phyloP scores from a whole-genome alignment of 345 rosid species.

The Populus nigra region DNA sequence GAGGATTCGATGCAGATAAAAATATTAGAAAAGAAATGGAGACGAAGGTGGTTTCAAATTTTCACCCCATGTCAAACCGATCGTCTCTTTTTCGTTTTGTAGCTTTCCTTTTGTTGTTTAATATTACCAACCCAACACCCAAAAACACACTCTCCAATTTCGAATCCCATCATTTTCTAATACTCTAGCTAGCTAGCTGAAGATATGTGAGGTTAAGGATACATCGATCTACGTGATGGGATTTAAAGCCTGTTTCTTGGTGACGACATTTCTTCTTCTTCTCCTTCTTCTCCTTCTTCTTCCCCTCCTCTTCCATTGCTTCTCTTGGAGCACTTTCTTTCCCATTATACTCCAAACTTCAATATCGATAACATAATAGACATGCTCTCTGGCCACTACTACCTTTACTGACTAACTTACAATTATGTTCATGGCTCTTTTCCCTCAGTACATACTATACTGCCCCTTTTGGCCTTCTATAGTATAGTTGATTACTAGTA shows the following conservation, averaged over 20 bases:
- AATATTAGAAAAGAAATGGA: neutral
- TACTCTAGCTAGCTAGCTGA: conserved; percentile 8
- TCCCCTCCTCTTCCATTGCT: neutral
- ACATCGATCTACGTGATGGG: conserved; percentile 50
- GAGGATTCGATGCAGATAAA: neutral
- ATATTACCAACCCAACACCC: conserved; percentile 23
- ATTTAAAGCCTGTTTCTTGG: conserved; percentile 41
- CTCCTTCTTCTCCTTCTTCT: conserved; percentile 13
- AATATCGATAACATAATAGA: conserved; percentile 21
- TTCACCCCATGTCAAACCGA: conserved; percentile 41
- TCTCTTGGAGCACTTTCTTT: neutral
- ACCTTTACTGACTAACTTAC: conserved; percentile 33
- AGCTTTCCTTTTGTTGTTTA: conserved; percentile 42
- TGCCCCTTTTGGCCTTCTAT: neutral
- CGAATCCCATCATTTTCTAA: conserved; percentile 48
- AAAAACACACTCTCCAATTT: conserved; percentile 28
- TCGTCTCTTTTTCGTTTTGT: conserved; percentile 35
- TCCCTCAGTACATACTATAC: neutral
- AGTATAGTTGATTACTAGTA: neutral
- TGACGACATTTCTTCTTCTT: conserved; percentile 44
- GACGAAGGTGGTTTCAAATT: conserved; percentile 13
- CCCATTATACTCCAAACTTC: conserved; percentile 33
- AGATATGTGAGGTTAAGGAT: conserved; percentile 34
- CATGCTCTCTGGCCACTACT: conserved; percentile 28
- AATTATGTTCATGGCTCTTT: neutral